Percentiles rank a stretch among this genome's conserved stretches.
Conservation (phyloP, 345 rosid species). For the Lumnitzera littorea region DNA sequence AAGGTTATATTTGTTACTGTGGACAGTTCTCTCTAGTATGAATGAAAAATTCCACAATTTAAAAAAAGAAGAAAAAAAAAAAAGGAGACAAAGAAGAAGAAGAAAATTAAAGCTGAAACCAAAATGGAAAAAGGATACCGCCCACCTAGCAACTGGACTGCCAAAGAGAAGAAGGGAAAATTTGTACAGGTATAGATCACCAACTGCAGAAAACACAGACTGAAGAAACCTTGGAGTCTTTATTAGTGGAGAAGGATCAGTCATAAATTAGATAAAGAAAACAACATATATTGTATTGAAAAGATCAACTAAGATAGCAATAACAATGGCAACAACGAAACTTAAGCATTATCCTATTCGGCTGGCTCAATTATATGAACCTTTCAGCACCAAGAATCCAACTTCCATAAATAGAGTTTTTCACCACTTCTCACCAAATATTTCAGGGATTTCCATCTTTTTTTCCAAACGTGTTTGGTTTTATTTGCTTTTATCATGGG, state of each 20-base stretch:
- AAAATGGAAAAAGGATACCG: constrained; percentile 58
- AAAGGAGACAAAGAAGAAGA: background rate
- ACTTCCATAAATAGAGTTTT: too few species aligned
- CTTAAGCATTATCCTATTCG: too few species aligned
- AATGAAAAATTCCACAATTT: background rate
- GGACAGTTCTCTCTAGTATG: background rate
- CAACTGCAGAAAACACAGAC: constrained; percentile 77
- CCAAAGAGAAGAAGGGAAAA: constrained; percentile 54
- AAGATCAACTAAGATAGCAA: background rate
- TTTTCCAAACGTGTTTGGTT: too few species aligned
- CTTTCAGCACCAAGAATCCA: too few species aligned
- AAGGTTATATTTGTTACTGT: constrained; percentile 23
- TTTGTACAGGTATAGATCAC: constrained; percentile 78
- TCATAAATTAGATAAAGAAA: background rate
- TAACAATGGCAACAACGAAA: background rate
- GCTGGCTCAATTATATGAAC: too few species aligned
- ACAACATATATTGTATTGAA: background rate
- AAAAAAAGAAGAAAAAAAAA: background rate
- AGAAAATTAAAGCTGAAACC: too few species aligned
- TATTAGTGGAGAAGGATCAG: constrained; percentile 28
- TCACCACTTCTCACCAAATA: too few species aligned
- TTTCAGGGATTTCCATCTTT: too few species aligned
- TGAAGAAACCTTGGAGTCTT: constrained; percentile 72
- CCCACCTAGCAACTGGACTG: constrained; percentile 52
- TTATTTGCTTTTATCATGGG: too few species aligned